A percentile compares a stretch with the other conserved stretches of the same genome.
Evolutionary conservation across 2,329 filamentous ascomycete genomes (phyloP).

Genomic region (Volutella citrinella): DNA sequence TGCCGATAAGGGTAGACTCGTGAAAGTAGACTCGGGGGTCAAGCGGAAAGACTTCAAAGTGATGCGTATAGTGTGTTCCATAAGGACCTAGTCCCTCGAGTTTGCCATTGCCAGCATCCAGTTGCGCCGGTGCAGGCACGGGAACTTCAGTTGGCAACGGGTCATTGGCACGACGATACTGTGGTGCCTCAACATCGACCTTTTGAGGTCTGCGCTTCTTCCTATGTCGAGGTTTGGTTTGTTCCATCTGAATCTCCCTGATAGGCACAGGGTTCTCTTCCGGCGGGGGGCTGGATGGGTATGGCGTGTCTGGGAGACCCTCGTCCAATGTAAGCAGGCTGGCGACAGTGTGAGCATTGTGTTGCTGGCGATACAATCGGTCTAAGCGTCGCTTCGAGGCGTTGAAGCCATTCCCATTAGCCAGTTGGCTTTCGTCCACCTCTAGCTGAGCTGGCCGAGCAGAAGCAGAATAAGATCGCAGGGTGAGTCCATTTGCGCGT

Average conservation of each 20-base stretch:
- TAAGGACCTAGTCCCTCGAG: conserved; percentile 57
- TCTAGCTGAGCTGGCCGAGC: conserved; percentile 56
- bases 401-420: conserved; percentile 41
- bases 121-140: too few species aligned
- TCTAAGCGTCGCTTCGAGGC: conserved; percentile 54
- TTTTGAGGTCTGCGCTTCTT: conserved; percentile 43
- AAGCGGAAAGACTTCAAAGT: conserved; percentile 62
- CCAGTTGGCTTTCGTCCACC: conserved; percentile 35
- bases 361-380: too few species aligned
- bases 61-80: conserved; percentile 57
- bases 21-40: conserved; percentile 57
- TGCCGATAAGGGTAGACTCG: conserved; percentile 55
- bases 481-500: conserved; percentile 4
- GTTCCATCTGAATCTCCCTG: conserved; percentile 4
- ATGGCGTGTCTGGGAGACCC: conserved; percentile 11
- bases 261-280: conserved; percentile 21
- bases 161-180: conserved; percentile 52
- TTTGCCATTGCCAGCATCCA: too few species aligned
- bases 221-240: conserved; percentile 32
- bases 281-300: conserved; percentile 19
- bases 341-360: too few species aligned
- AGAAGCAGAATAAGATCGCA: conserved; percentile 14
- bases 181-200: conserved; percentile 49
- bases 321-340: conserved; percentile 16
- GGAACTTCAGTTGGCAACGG: conserved; percentile 35